Base-by-base conservation (phyloP, 169 alveolate genomes). In the Eimeria sp. region DNA sequence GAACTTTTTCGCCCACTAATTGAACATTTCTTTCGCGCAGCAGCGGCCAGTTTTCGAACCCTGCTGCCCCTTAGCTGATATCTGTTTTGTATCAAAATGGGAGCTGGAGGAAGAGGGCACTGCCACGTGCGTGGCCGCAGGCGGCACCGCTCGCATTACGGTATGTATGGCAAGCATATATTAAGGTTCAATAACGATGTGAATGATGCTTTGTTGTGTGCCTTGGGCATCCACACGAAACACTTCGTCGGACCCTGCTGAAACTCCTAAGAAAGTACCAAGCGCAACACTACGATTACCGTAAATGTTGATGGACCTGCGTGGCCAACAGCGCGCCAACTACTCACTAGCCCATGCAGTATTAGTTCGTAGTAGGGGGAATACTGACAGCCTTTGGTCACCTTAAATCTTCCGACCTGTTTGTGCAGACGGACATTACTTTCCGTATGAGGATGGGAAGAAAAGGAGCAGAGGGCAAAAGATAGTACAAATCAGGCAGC, bases 81-180 rank as follows among this genome's bases (percentile, higher is more conserved):
- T 30, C 4, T 40, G 20, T 87, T 64, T 13, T 18, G 11, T 27
- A 30, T 3, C 6, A 62, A 52, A n/a, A 60, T 64, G 93, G 82
- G 78, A 6, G 76, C 88, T 16, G 90, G 90, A 20, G 93, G 93
- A 27, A 37, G 78, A n/a, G 93, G 93, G 14, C 93, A 60, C 66
- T n/a, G 60, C 82, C 93, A 87, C 83, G 54, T 52, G 40, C 93
- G 93, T 87, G 93, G 93, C 80, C 93, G 93, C 64, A 87, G 80
- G 93, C 62, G 93, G n/a, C 93, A 64, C 68, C 74, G 82, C 76
- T 62, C 78, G 30, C 60, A 43, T 52, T 87, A 87, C 49, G 93
- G 93, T 87, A 87, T 40, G 93, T 27, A 83, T 23, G 58, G 83
- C 58, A 56, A 74, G 30, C 8, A 18, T 18, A 18, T 40, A 9